These are phyloP conservation scores for Glycine soja DNA, from an alignment of 306 rosid species.

Conservation along the genomic window DNA sequence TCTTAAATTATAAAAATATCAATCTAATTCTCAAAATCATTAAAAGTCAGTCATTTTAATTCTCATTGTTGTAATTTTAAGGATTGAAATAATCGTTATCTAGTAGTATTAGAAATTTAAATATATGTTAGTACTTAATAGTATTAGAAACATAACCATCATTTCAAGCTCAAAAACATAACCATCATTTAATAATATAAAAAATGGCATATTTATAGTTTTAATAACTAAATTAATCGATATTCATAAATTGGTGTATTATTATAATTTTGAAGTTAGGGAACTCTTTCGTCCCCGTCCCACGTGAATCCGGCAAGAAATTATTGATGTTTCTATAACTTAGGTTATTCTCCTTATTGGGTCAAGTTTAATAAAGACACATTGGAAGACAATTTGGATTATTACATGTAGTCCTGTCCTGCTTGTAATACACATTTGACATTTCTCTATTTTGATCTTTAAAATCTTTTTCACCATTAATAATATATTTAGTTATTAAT, in stretches of 20 bases:
- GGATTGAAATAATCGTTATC: background rate
- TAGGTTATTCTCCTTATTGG: background rate
- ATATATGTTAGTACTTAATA: background rate
- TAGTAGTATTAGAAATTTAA: background rate
- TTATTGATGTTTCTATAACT: background rate
- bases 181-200: background rate
- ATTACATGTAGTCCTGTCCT: background rate
- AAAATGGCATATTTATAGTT: background rate
- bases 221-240: background rate
- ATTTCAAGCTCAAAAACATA: background rate
- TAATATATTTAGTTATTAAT: background rate
- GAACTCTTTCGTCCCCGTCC: background rate
- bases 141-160: background rate
- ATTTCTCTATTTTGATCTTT: background rate
- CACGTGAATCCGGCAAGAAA: constrained; percentile 3
- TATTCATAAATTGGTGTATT: background rate
- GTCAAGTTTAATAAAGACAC: background rate
- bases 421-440: background rate
- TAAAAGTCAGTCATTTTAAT: background rate
- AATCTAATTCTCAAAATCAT: background rate
- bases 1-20: background rate
- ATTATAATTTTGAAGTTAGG: background rate
- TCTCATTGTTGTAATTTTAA: background rate
- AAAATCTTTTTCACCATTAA: background rate
- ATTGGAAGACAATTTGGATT: background rate